Percentiles rank a stretch among this genome's conserved stretches.
Conservation (phyloP, 2,329 filamentous ascomycete genomes). For the Alternaria brassicicola region DNA sequence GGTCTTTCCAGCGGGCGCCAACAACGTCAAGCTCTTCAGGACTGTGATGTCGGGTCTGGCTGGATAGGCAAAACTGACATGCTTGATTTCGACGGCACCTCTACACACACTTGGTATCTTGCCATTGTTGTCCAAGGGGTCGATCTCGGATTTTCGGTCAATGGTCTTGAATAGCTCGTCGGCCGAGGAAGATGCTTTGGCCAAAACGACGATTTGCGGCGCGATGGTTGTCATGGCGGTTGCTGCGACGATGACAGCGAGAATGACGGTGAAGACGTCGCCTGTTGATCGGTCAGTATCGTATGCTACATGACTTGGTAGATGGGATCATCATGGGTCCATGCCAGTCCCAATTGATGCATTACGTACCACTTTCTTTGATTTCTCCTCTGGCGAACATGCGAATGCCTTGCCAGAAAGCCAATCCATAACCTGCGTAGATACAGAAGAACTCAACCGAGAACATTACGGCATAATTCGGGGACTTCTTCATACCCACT, state of each 20-base stretch:
- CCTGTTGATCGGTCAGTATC: slow-evolving; percentile 6
- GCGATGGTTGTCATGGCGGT: slow-evolving; percentile 83
- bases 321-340: background rate
- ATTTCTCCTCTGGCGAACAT: slow-evolving; percentile 66
- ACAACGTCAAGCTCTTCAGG: slow-evolving; percentile 79
- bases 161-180: slow-evolving; percentile 61
- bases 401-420: slow-evolving; percentile 55
- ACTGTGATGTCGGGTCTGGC: slow-evolving; percentile 87
- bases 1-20: slow-evolving; percentile 84
- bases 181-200: slow-evolving; percentile 43
- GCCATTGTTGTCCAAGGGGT: slow-evolving; percentile 52
- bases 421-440: slow-evolving; percentile 54
- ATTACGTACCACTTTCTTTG: slow-evolving; percentile 42
- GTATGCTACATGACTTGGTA: background rate
- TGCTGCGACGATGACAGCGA: slow-evolving; percentile 52
- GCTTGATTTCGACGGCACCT: slow-evolving; percentile 72
- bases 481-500: slow-evolving; percentile 54
- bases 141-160: slow-evolving; percentile 80
- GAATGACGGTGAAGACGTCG: slow-evolving; percentile 37
- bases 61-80: slow-evolving; percentile 91
- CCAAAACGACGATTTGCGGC: slow-evolving; percentile 79
- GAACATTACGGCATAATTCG: slow-evolving; percentile 52
- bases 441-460: slow-evolving; percentile 53
- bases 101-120: slow-evolving; percentile 26
- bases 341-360: background rate